Conservation (phyloP, 108 stramenopile species). For the Cyclotella baltica region DNA sequence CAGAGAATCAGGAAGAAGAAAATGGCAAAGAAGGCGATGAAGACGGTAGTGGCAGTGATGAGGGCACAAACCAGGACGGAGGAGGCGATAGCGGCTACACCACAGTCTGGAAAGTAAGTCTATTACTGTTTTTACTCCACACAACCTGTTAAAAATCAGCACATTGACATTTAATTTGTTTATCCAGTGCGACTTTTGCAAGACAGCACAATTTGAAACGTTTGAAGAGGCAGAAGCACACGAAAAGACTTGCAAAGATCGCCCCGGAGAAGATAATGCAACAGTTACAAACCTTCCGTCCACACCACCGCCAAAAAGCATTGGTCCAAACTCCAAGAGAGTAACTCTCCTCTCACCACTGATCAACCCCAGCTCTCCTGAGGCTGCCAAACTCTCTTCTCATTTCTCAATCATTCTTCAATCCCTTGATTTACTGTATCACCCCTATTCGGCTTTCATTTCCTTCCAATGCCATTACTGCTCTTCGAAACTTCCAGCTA, state of each 20-base stretch:
- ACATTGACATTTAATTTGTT: not conserved
- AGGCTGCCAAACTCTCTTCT: not conserved
- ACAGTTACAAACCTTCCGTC: not conserved
- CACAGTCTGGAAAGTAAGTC: slow-evolving; percentile 7
- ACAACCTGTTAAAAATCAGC: not conserved
- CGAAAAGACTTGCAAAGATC: not conserved
- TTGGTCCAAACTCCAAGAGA: not conserved
- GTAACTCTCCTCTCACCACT: not conserved
- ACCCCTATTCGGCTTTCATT: not conserved
- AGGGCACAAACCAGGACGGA: not conserved
- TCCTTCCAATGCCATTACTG: slow-evolving; percentile 19
- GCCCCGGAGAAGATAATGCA: not conserved
- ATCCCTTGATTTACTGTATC: slow-evolving; percentile 18
- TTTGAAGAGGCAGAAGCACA: not conserved
- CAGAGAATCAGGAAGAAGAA: not conserved
- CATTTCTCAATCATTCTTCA: not conserved
- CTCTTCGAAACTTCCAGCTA: not conserved
- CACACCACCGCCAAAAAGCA: not conserved
- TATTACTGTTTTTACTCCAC: too few species aligned
- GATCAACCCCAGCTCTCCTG: not conserved
- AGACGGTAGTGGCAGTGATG: not conserved
- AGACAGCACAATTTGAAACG: not conserved
- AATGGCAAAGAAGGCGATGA: not conserved
- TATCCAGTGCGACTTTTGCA: slow-evolving; percentile 6
- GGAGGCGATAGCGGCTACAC: not conserved